Percentiles rank a stretch among this genome's conserved stretches.
Conservation (phyloP, 305 asterid species). For the Caryopteris hybrid region DNA sequence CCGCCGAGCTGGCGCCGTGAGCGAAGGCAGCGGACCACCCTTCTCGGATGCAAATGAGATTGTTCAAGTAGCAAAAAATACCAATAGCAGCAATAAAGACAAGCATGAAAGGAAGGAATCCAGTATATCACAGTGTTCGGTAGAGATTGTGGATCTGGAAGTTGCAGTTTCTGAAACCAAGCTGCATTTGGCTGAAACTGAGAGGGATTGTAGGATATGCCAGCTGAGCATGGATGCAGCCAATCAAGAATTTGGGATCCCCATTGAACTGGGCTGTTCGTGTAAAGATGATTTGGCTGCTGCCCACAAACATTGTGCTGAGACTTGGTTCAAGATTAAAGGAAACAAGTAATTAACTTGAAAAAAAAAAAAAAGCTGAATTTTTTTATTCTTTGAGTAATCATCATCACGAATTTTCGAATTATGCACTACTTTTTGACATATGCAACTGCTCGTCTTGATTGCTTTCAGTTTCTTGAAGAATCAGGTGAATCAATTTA, state of each 20-base stretch:
- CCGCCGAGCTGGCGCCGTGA: conserved; percentile 9
- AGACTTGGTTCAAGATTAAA: conserved; percentile 76
- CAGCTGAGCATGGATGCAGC: conserved; percentile 54
- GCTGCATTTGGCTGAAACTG: conserved; percentile 28
- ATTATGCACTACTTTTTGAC: not conserved
- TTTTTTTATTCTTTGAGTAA: not conserved
- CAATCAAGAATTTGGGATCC: conserved; percentile 45
- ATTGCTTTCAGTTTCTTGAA: conserved; percentile 12
- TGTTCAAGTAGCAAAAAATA: conserved; percentile 18
- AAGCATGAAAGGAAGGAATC: conserved; percentile 34
- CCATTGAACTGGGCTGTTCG: conserved; percentile 72
- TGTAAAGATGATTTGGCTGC: conserved; percentile 77
- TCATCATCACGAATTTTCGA: not conserved
- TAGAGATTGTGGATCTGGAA: conserved; percentile 54
- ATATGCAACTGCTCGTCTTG: not conserved
- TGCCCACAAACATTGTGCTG: conserved; percentile 78
- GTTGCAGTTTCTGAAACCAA: conserved; percentile 17
- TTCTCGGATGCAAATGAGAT: conserved; percentile 29
- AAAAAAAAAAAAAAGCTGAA: too few species aligned
- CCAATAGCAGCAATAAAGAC: not conserved
- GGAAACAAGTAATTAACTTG: conserved; percentile 56
- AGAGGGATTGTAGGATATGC: conserved; percentile 70
- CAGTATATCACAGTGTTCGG: conserved; percentile 48
- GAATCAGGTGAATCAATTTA: not conserved
- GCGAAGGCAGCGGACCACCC: conserved; percentile 11